Evolutionary conservation across 192 early-diverging fungal genomes (phyloP).

Genomic region (Phycomyces nitens): DNA sequence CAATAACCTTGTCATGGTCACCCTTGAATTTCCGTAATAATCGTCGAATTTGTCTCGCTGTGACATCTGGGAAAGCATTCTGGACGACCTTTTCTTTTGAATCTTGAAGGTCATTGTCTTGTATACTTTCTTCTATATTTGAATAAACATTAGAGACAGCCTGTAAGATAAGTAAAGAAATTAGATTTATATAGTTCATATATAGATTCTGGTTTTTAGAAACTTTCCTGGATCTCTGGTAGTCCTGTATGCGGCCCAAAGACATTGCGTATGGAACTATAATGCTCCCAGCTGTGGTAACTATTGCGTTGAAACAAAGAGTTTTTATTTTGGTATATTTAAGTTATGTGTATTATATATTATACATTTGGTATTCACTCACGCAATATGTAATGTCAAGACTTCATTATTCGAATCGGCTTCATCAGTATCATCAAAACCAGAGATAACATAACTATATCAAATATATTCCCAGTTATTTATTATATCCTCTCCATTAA

Average conservation of each 20-base stretch:
- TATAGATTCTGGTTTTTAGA: not conserved
- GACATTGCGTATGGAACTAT: slow-evolving; percentile 68
- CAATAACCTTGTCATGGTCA: slow-evolving; percentile 50
- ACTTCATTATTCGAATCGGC: slow-evolving; percentile 16
- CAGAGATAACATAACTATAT: slow-evolving; percentile 60
- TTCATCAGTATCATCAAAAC: slow-evolving; percentile 45
- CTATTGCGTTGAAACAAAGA: slow-evolving; percentile 16
- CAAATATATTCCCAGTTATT: not conserved
- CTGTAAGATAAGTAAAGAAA: not conserved
- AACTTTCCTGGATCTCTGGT: slow-evolving; percentile 51
- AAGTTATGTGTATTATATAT: not conserved
- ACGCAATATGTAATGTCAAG: slow-evolving; percentile 56
- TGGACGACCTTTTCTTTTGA: slow-evolving; percentile 57
- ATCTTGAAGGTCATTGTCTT: slow-evolving; percentile 21
- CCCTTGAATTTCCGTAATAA: slow-evolving; percentile 44
- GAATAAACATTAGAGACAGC: slow-evolving; percentile 13
- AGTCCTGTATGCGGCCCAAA: slow-evolving; percentile 58
- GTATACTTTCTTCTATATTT: slow-evolving; percentile 14
- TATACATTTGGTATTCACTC: slow-evolving; percentile 12
- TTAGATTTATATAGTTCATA: too few species aligned
- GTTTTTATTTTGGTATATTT: not conserved
- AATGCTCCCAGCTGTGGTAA: slow-evolving; percentile 76
- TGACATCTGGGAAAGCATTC: slow-evolving; percentile 47
- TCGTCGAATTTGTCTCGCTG: slow-evolving; percentile 44
- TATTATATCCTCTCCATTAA: not conserved